Evolutionary conservation across 345 rosid species (phyloP), one percentile per base, ranked within the genome.

Genomic region (Toxicodendron radicans): DNA sequence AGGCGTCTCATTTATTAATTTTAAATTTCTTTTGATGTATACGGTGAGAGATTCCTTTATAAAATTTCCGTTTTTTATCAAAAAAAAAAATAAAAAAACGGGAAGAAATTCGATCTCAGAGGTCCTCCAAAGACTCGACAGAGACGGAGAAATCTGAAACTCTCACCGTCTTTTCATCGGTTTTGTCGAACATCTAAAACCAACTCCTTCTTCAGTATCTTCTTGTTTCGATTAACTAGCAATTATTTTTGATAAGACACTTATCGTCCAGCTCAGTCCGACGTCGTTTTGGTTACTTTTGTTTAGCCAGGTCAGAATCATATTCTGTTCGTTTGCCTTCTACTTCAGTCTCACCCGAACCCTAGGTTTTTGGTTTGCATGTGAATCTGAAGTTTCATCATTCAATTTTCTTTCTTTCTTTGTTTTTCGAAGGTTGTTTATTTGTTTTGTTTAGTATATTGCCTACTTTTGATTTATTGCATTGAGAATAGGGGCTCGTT

Each of bases 21-120:
- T 48, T 12, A 48, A 38, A 7, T 11, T 48, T 48, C 41, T 5
- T 54, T 2, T 7, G 52, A 63, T 51, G 73, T 71, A 23, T 23
- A 59, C 73, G 70, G 79, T 73, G 77, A 70, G 72, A 76, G 76
- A 62, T 67, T n/a, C n/a, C n/a, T n/a, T n/a, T n/a, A n/a, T n/a
- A n/a, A n/a, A n/a, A n/a, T n/a, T n/a, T n/a, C n/a, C n/a, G n/a
- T n/a, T n/a, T n/a, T n/a, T n/a, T n/a, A n/a, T n/a, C n/a, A n/a
- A n/a, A n/a, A n/a, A n/a, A n/a, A n/a, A n/a, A n/a, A n/a, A n/a
- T n/a, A n/a, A n/a, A n/a, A n/a, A n/a, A n/a, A n/a, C n/a, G n/a
- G n/a, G n/a, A n/a, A n/a, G n/a, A n/a, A n/a, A n/a, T n/a, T 72
- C 71, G 79, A 80, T 69, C 83, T 46, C 48, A 18, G 43, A 38